Percentiles rank a stretch among this genome's conserved stretches.
Evolutionary conservation across 495 filamentous ascomycete species (phyloP).

Genomic region (Cudoniella acicularis): DNA sequence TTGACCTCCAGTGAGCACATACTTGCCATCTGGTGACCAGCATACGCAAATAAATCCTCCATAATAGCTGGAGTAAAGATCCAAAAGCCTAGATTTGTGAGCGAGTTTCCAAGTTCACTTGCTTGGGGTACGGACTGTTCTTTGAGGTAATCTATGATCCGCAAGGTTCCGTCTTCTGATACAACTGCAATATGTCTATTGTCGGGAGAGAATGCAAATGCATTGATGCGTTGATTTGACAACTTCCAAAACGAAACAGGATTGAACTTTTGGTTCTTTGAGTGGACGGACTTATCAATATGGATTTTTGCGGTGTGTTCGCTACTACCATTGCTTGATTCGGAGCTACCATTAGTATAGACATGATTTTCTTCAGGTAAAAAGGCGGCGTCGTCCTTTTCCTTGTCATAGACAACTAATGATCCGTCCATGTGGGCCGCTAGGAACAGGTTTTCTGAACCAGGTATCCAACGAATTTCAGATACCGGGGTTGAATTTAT

Average conservation of each 20-base stretch:
- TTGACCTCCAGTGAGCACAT: conserved; percentile 91
- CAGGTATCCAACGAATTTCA: conserved; percentile 88
- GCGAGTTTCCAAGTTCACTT: not conserved
- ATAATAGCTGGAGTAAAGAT: conserved; percentile 87
- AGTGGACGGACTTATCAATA: conserved; percentile 84
- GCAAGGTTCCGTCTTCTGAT: conserved; percentile 84
- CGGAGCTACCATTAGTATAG: conserved; percentile 34
- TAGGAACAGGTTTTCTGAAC: conserved; percentile 90
- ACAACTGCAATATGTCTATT: conserved; percentile 83
- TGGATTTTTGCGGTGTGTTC: conserved; percentile 37
- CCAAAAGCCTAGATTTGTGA: conserved; percentile 57
- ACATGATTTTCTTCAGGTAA: conserved; percentile 39
- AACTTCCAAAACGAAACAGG: conserved; percentile 89
- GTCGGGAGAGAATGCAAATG: conserved; percentile 86
- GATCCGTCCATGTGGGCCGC: conserved; percentile 91
- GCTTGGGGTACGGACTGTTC: conserved; percentile 63
- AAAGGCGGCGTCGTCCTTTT: conserved; percentile 83
- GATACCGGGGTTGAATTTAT: conserved; percentile 83
- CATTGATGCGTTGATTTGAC: conserved; percentile 83
- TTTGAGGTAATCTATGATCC: conserved; percentile 85
- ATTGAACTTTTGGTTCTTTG: conserved; percentile 88
- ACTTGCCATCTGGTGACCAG: conserved; percentile 97
- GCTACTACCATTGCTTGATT: conserved; percentile 8
- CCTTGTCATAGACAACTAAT: conserved; percentile 96
- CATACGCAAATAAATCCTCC: conserved; percentile 88